Base-by-base conservation (phyloP, 2,329 filamentous ascomycete species). In the Biscogniauxia marginata region DNA sequence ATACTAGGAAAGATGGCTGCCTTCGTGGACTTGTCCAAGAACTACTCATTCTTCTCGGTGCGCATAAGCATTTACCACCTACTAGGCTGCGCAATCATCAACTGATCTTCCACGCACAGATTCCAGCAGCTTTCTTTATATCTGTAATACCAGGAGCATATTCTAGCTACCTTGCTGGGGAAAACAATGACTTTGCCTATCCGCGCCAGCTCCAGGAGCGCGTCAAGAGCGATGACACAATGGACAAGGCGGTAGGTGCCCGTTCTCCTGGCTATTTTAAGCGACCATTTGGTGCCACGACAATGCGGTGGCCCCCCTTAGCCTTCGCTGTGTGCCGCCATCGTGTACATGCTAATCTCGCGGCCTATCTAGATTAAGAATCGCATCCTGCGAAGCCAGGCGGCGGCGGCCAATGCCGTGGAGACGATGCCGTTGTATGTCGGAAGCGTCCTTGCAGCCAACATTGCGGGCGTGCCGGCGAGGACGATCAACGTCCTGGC, bases 401-500 rank as follows among this genome's bases (percentile, higher is more conserved):
- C 59, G 1, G 64, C 64, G 5, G 46, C 50, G 6, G 50, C 58
- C 44, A 67, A 67, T 54, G 64, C 52, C 30, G 51, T 53, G 34
- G 65, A 67, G 50, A 63, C 60, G 6, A 21, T 67, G 20, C 22
- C 46, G 43, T 19, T 66, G 44, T 67, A 62, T 46, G 44, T 59
- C 16, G 57, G 54, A 3, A 73, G 67, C 44, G 71, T 82, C 18
- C 69, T 76, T 39, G 79, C 79, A 16, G 79, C 75, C 60, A 81
- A 79, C 65, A 64, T 69, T n/a, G 71, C 77, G 5, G 72, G 74
- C 20, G 70, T 81, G 3, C 63, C 71, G 11, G 57, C 63, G 11
- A 50, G 57, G n/a, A 67, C 63, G 22, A 63, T 80, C 60, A 82
- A 81, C 63, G 46, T 57, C 39, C 63, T 80, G 21, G 66, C 72